Conservation (phyloP, 768 basidiomycete species). For the Podaxis sp. region DNA sequence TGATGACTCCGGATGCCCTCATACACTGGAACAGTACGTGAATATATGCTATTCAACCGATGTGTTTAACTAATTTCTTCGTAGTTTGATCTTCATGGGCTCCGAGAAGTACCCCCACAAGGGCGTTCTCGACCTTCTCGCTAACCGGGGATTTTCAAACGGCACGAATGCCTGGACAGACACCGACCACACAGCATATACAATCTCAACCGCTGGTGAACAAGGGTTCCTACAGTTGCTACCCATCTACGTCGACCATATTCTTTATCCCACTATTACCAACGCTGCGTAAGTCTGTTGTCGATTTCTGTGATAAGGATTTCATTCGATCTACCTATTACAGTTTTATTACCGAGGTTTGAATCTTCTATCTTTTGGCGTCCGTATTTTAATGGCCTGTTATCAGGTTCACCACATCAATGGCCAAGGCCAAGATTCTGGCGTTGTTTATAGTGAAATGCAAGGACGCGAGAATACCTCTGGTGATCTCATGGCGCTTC, state of each 20-base stretch:
- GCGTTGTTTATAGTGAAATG: constrained; percentile 98
- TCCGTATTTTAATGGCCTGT: constrained; percentile 7
- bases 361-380: constrained; percentile 1
- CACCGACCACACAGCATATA: constrained; percentile 93
- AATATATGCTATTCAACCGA: not conserved
- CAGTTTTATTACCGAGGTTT: constrained; percentile 58
- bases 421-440: constrained; percentile 83
- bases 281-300: constrained; percentile 63
- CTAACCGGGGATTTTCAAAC: constrained; percentile 89
- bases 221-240: constrained; percentile 85
- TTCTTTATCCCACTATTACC: constrained; percentile 93
- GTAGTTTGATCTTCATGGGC: constrained; percentile 88
- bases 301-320: not conserved
- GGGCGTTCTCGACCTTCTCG: constrained; percentile 90
- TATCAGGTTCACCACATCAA: constrained; percentile 91
- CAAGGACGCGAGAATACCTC: constrained; percentile 93
- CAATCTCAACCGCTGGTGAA: constrained; percentile 91
- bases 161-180: constrained; percentile 98
- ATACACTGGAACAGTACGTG: constrained; percentile 91
- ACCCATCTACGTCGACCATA: constrained; percentile 92
- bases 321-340: constrained; percentile 10
- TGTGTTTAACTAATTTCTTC: constrained; percentile 9
- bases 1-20: constrained; percentile 91
- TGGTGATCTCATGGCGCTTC: constrained; percentile 83
- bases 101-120: constrained; percentile 96